Percentiles rank a stretch among this genome's conserved stretches.
Evolutionary conservation across 768 basidiomycete genomes (phyloP).

Genomic region (Pleurotus tuoliensis): DNA sequence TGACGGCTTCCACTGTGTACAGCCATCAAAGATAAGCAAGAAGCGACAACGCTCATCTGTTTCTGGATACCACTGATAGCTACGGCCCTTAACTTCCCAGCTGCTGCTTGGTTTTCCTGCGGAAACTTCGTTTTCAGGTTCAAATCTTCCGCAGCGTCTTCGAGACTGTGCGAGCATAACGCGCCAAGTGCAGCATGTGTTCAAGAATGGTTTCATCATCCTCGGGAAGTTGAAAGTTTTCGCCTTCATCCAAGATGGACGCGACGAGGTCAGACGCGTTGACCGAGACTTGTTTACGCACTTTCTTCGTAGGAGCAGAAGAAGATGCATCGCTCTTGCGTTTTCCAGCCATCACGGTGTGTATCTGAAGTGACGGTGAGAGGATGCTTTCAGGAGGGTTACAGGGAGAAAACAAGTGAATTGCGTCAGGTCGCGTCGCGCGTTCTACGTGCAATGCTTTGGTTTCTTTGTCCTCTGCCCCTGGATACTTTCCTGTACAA

Average conservation of each 20-base stretch:
- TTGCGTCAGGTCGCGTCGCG: too few relatives aligned
- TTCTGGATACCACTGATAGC: conserved; percentile 47
- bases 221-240: conserved; percentile 31
- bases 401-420: too few relatives aligned
- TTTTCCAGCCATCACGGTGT: not conserved
- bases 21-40: conserved; percentile 4
- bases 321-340: conserved; percentile 5
- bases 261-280: conserved; percentile 18
- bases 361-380: too few relatives aligned
- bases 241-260: conserved; percentile 32
- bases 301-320: not conserved
- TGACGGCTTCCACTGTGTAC: conserved; percentile 43
- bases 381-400: too few relatives aligned
- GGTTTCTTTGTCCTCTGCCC: too few relatives aligned
- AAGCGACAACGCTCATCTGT: conserved; percentile 34
- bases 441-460: too few relatives aligned
- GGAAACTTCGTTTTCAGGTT: conserved; percentile 30
- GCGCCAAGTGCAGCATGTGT: conserved; percentile 23
- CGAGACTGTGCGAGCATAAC: conserved; percentile 23
- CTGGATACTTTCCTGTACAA: too few relatives aligned
- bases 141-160: conserved; percentile 19
- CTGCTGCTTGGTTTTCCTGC: conserved; percentile 35
- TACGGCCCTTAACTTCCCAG: conserved; percentile 40
- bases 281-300: not conserved
- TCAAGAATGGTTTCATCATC: conserved; percentile 20